A percentile compares a stretch with the other conserved stretches of the same genome.
These are phyloP conservation scores for Coelastrella sp. DNA, from an alignment of 139 green algal genomes.

Conservation along the genomic window DNA sequence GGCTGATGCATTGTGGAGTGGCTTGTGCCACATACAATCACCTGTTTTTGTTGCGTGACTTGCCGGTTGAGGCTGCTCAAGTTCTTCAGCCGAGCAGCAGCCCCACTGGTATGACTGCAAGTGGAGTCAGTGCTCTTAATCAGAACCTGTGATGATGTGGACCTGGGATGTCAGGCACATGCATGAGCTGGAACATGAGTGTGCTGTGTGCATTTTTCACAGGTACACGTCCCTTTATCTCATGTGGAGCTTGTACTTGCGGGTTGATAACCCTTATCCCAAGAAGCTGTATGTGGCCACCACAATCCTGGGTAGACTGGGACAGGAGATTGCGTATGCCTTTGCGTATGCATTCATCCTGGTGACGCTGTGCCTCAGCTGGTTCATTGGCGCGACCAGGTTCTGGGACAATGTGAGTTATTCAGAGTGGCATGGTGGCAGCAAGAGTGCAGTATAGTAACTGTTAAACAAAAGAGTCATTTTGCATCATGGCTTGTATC, in stretches of 20 bases:
- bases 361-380: slow-evolving; percentile 19
- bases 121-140: neutral
- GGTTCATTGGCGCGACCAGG: slow-evolving; percentile 38
- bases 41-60: neutral
- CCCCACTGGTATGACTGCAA: neutral
- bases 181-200: too few species aligned
- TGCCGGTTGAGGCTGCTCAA: neutral
- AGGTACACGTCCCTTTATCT: slow-evolving; percentile 38
- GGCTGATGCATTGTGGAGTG: neutral
- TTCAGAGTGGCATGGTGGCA: neutral
- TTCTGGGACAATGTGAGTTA: slow-evolving; percentile 34
- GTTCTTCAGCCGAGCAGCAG: too few species aligned
- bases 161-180: too few species aligned
- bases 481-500: too few species aligned
- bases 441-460: neutral
- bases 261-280: slow-evolving; percentile 8
- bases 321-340: neutral
- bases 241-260: slow-evolving; percentile 40
- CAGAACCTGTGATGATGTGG: too few species aligned
- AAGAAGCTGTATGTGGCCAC: slow-evolving; percentile 5
- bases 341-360: slow-evolving; percentile 18
- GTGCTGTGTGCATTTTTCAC: neutral
- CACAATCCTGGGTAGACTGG: neutral
- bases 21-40: neutral
- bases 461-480: too few species aligned